A percentile compares a stretch with the other conserved stretches of the same genome.
Evolutionary conservation across 1,139 yeast genomes (phyloP).

Genomic region (Maudiozyma humilis): DNA sequence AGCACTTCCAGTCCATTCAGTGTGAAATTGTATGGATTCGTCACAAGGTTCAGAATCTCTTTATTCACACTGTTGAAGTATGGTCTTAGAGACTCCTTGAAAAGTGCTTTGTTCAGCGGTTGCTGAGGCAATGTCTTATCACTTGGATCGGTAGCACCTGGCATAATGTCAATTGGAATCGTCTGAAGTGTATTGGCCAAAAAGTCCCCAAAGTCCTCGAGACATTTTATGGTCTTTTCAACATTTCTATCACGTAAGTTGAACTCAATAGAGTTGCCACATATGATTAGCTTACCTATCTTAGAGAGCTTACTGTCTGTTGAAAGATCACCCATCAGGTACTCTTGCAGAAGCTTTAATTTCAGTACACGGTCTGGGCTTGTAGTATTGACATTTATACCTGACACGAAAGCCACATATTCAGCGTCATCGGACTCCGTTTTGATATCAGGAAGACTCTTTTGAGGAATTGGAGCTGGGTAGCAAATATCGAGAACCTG

Average conservation of each 20-base stretch:
- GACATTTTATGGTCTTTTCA: conserved; percentile 21
- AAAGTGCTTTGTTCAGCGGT: conserved; percentile 69
- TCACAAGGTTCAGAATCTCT: conserved; percentile 39
- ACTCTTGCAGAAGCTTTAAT: conserved; percentile 61
- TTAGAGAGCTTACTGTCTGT: conserved; percentile 28
- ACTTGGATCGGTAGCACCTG: conserved; percentile 80
- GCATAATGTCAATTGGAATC: conserved; percentile 68
- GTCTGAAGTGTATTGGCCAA: conserved; percentile 50
- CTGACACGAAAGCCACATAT: conserved; percentile 63
- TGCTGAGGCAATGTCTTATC: conserved; percentile 84
- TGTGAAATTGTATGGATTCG: conserved; percentile 73
- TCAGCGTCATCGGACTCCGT: not conserved
- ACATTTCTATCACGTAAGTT: conserved; percentile 20
- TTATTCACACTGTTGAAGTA: conserved; percentile 38
- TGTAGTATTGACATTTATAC: conserved; percentile 48
- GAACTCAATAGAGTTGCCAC: conserved; percentile 64
- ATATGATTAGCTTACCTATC: conserved; percentile 53
- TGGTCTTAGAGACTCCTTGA: conserved; percentile 39
- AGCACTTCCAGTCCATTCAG: conserved; percentile 49
- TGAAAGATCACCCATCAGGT: conserved; percentile 61
- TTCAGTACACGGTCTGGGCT: conserved; percentile 39
- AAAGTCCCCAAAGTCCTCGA: conserved; percentile 46
- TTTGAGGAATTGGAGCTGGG: conserved; percentile 59
- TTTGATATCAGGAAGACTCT: conserved; percentile 28
- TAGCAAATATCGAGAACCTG: conserved; percentile 73